These are phyloP conservation scores for Bryopsis sp. DNA, from an alignment of 139 green algal genomes.

Conservation along the genomic window DNA sequence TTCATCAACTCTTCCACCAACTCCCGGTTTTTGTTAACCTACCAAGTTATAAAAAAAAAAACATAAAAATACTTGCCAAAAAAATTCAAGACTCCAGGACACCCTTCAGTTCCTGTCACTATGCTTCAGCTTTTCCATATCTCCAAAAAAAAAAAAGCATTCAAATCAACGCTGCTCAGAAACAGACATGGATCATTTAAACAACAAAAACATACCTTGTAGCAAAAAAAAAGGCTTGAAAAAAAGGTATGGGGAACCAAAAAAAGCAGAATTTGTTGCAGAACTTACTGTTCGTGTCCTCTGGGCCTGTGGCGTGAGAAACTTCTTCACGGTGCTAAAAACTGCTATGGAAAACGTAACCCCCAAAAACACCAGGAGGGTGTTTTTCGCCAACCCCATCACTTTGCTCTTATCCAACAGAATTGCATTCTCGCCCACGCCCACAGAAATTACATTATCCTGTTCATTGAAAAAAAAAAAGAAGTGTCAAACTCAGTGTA, in stretches of 20 bases:
- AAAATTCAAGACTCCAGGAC: not conserved
- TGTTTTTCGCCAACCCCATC: slow-evolving; percentile 6
- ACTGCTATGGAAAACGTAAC: slow-evolving; percentile 36
- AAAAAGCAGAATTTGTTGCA: slow-evolving; percentile 1
- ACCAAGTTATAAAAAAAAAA: slow-evolving; percentile 14
- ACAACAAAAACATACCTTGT: no score
- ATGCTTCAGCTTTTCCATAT: no score
- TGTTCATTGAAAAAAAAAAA: no score
- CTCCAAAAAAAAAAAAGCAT: not conserved
- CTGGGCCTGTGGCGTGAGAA: not conserved
- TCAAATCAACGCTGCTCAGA: not conserved
- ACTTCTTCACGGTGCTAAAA: slow-evolving; percentile 5
- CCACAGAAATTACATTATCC: no score
- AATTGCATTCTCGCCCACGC: no score
- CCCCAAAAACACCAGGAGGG: not conserved
- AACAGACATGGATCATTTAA: not conserved
- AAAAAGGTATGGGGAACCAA: not conserved
- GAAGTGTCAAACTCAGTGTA: no score
- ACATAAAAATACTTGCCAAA: not conserved
- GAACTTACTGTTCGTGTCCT: slow-evolving; percentile 9
- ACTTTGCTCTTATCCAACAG: no score
- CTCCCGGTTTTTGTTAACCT: slow-evolving; percentile 62
- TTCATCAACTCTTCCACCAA: slow-evolving; percentile 62
- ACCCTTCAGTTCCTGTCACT: no score
- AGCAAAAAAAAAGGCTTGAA: no score